phyloP scores from a whole-genome alignment of 306 rosid species.

The Cicer chorassanicum region DNA sequence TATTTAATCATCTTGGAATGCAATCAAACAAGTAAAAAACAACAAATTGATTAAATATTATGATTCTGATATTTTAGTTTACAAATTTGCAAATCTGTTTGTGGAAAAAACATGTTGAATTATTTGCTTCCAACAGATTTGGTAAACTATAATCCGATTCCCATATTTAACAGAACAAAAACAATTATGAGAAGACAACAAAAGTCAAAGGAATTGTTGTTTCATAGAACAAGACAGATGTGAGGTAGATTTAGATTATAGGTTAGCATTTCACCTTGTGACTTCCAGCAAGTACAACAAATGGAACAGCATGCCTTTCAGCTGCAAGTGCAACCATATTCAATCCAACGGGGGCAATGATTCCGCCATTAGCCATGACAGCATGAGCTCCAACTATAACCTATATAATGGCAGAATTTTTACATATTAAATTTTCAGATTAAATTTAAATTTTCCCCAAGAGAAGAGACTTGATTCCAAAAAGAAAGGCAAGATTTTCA shows the following conservation, averaged over 20 bases:
- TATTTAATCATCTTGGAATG: conserved; percentile 26
- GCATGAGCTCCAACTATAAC: conserved; percentile 99
- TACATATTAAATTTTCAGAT: conserved; percentile 20
- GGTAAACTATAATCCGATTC: conserved; percentile 30
- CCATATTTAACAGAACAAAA: conserved; percentile 18
- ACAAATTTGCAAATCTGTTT: conserved; percentile 16
- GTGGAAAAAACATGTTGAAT: not conserved
- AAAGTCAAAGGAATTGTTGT: conserved; percentile 3
- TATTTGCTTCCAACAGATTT: not conserved
- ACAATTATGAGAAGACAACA: conserved; percentile 12
- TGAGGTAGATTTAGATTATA: conserved; percentile 27
- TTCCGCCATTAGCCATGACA: conserved; percentile 99
- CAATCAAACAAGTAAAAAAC: conserved; percentile 9
- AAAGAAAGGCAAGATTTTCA: conserved; percentile 20
- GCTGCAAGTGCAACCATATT: conserved; percentile 99
- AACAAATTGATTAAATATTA: not conserved
- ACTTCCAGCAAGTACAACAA: conserved; percentile 97
- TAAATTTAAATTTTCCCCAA: conserved; percentile 21
- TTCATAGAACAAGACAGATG: conserved; percentile 27
- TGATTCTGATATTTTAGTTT: not conserved
- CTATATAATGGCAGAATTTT: conserved; percentile 53
- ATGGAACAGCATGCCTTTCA: conserved; percentile 95
- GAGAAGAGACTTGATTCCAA: conserved; percentile 11
- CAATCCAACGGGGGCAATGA: conserved; percentile 91
- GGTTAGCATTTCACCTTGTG: conserved; percentile 75